Base-by-base conservation (phyloP, 2,329 filamentous ascomycete species). In the Pseudophaeomoniella oleicola region DNA sequence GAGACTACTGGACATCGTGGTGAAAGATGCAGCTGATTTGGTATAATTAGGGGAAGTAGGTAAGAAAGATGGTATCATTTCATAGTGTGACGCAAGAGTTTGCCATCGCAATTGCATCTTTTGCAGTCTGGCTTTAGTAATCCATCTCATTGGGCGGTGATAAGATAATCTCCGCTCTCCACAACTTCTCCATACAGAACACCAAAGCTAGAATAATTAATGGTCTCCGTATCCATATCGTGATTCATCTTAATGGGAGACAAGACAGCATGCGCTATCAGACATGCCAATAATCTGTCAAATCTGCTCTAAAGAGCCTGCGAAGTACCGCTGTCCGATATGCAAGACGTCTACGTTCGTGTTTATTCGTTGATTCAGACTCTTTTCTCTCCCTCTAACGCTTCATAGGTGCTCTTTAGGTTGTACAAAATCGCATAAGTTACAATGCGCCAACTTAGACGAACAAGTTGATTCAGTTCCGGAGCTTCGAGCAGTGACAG, bases 351-450 rank as follows among this genome's bases (percentile, higher is more conserved):
- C 22, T 27, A 27, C 22, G 22, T 32, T 19, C 10, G 35, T 36
- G 22, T 22, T n/a, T 18, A n/a, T 19, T 38, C 3, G 30, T 33
- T 34, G 34, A 4, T 17, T 11, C 9, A 34, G 19, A 19, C 15
- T 34, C 27, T 6, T 11, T 34, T n/a, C 32, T 14, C n/a, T n/a
- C n/a, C n/a, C n/a, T n/a, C n/a, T 16, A 32, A 33, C 32, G 16
- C 17, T 16, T 18, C 32, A 16, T 42, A 66, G 63, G 43, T 66
- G 63, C 38, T 66, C 63, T 6, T 54, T 66, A 27, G 51, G 47
- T 19, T 66, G 63, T 45, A 60, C 59, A 27, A 57, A 63, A 37
- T 50, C 54, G 4, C 62, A 66, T 45, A 63, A 64, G 45, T 52
- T 53, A 13, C 56, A 56, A 39, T 66, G 62, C 42, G 48, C 50